Percentiles rank a stretch among this genome's conserved stretches.
phyloP scores from a whole-genome alignment of 164 flowering plant genomes.

The Cinnamomum micranthum region DNA sequence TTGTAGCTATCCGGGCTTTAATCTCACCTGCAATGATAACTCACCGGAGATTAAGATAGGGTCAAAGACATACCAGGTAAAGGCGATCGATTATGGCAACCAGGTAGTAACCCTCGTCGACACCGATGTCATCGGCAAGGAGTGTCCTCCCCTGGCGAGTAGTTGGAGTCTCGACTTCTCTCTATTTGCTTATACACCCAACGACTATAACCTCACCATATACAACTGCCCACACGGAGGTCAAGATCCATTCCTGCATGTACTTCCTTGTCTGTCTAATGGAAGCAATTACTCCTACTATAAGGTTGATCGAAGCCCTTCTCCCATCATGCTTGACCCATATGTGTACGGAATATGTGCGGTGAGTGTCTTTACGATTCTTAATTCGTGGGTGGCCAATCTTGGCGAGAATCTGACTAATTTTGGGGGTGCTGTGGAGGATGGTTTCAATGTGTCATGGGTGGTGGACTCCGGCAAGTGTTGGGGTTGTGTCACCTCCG shows the following conservation, averaged over 20 bases:
- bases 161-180: neutral
- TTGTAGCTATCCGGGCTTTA: slow-evolving; percentile 46
- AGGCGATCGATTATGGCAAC: slow-evolving; percentile 32
- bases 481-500: neutral
- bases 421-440: neutral
- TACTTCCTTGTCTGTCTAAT: neutral
- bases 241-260: neutral
- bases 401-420: neutral
- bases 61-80: slow-evolving; percentile 24
- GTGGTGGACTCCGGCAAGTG: neutral
- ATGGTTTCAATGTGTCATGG: neutral
- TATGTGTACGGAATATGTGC: neutral
- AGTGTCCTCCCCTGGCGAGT: neutral
- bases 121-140: neutral
- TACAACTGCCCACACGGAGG: neutral
- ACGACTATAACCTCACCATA: neutral
- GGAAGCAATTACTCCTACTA: neutral
- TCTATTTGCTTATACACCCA: neutral
- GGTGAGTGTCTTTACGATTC: neutral
- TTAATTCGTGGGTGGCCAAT: neutral
- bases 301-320: neutral
- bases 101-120: neutral
- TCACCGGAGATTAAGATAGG: neutral
- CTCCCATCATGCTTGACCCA: no score
- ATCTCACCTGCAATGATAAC: slow-evolving; percentile 27